These are phyloP conservation scores for Macaranga tanarius DNA, from an alignment of 441 rosid genomes.

Conservation along the genomic window DNA sequence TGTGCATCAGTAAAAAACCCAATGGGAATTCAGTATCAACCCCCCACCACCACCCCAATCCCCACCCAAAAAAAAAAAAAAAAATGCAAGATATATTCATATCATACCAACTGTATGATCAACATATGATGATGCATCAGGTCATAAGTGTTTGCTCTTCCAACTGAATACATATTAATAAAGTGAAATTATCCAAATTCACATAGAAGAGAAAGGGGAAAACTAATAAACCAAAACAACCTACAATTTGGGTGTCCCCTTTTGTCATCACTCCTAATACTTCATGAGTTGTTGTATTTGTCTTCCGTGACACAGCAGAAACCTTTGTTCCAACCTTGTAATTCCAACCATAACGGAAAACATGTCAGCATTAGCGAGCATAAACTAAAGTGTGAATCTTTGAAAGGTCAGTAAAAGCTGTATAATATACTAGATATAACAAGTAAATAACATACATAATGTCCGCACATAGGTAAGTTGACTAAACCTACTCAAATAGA, in stretches of 20 bases:
- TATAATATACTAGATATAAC: neutral
- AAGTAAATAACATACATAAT: neutral
- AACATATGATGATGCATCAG: neutral
- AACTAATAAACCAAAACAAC: conserved; percentile 15
- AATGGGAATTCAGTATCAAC: neutral
- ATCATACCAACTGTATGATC: neutral
- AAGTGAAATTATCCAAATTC: conserved; percentile 4
- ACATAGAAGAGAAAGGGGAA: neutral
- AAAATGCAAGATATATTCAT: neutral
- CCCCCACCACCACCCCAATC: no score
- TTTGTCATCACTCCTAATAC: conserved; percentile 85
- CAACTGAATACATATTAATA: neutral
- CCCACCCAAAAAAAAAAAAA: neutral
- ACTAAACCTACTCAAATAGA: neutral
- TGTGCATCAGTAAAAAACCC: neutral
- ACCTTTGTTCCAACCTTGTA: conserved; percentile 85
- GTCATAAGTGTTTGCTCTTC: neutral
- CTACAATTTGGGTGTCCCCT: conserved; percentile 80
- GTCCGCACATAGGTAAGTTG: neutral
- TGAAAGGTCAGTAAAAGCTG: neutral
- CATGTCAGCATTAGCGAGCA: neutral
- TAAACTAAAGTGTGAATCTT: neutral
- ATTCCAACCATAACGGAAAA: conserved; percentile 13
- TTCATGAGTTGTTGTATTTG: conserved; percentile 95
- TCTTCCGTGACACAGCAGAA: conserved; percentile 92